Evolutionary conservation across 495 filamentous ascomycete species (phyloP).

Genomic region (Penicillium canescens): DNA sequence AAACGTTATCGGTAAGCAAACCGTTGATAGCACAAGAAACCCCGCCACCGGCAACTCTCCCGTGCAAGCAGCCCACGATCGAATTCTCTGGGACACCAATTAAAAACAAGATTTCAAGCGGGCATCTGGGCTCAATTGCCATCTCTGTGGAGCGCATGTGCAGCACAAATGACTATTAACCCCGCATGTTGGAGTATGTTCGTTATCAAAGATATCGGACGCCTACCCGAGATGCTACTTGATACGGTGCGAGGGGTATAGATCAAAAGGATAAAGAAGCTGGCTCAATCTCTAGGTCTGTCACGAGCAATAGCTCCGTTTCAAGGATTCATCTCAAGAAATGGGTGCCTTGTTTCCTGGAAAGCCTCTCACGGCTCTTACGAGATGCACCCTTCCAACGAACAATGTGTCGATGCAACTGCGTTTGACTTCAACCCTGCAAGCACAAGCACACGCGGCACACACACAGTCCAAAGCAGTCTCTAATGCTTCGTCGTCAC

Average conservation of each 20-base stretch:
- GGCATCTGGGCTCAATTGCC: background rate
- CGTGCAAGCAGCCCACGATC: constrained; percentile 1
- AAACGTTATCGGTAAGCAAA: constrained; percentile 3
- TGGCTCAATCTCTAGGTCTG: background rate
- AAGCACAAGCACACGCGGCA: background rate
- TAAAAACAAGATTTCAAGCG: background rate
- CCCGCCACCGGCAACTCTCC: constrained; percentile 8
- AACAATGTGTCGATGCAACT: background rate
- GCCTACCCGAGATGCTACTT: constrained; percentile 4
- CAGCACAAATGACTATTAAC: background rate
- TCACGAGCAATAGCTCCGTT: background rate
- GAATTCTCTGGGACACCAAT: constrained; percentile 1
- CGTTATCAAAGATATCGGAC: constrained; percentile 1
- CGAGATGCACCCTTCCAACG: background rate
- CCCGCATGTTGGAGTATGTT: constrained; percentile 2
- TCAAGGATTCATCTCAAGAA: background rate
- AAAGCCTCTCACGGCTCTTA: constrained; percentile 2
- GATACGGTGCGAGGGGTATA: background rate
- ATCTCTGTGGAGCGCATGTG: background rate
- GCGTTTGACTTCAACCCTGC: constrained; percentile 6
- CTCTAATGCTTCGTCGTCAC: constrained; percentile 24
- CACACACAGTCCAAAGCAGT: background rate
- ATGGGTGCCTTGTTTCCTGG: constrained; percentile 9
- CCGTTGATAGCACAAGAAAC: constrained; percentile 7
- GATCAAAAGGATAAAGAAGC: constrained; percentile 3